Conservation (phyloP, 805 yeast species). For the Candida taoyuanica region DNA sequence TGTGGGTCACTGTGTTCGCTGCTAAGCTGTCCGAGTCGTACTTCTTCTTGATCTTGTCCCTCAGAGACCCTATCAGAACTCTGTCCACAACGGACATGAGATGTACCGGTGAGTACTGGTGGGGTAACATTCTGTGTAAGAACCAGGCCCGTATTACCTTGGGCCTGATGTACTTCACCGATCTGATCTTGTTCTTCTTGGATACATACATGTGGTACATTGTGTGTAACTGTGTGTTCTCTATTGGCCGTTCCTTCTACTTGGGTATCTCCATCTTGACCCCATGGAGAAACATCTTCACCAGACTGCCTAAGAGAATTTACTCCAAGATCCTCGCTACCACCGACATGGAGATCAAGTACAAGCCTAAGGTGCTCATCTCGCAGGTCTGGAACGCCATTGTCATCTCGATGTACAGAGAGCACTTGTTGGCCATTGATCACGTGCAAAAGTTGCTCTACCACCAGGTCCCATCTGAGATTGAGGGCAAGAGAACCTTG, state of each 20-base stretch:
- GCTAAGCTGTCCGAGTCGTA: conserved; percentile 92
- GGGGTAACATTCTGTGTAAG: conserved; percentile 65
- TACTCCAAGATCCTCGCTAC: conserved; percentile 97
- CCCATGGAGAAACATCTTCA: conserved; percentile 99
- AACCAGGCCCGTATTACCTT: conserved; percentile 86
- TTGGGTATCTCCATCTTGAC: conserved; percentile 98
- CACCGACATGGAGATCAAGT: conserved; percentile 98
- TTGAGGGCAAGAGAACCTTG: conserved; percentile 96
- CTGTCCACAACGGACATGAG: conserved; percentile 83
- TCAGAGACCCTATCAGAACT: conserved; percentile 92
- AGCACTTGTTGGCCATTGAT: conserved; percentile 95
- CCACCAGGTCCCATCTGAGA: conserved; percentile 97
- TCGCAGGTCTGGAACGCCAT: conserved; percentile 99
- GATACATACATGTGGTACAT: conserved; percentile 61
- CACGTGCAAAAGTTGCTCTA: conserved; percentile 96
- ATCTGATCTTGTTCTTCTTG: conserved; percentile 36
- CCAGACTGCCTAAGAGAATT: conserved; percentile 97
- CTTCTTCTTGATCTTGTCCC: conserved; percentile 79
- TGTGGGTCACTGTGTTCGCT: conserved; percentile 85
- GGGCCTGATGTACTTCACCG: conserved; percentile 91
- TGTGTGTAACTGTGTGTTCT: conserved; percentile 88
- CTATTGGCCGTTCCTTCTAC: conserved; percentile 96
- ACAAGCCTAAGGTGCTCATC: conserved; percentile 96
- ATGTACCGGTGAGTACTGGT: conserved; percentile 95
- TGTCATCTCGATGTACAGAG: conserved; percentile 99